Percentiles rank a stretch among this genome's conserved stretches.
These are phyloP conservation scores for Ceratobasidium theobromae DNA, from an alignment of 1,284 basidiomycete genomes.

Conservation along the genomic window DNA sequence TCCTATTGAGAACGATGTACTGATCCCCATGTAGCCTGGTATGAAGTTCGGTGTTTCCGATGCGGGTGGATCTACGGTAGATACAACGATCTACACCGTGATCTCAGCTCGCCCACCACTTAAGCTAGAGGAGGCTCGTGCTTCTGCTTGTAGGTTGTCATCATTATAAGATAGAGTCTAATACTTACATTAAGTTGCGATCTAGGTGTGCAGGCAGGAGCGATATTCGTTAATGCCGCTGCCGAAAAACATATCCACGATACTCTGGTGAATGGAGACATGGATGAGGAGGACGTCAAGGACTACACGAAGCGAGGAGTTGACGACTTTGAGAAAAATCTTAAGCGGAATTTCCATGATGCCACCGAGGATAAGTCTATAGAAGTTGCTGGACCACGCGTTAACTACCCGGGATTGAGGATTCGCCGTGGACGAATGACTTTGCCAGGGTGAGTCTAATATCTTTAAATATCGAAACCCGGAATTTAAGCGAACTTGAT, in stretches of 20 bases:
- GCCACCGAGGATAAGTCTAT: neutral
- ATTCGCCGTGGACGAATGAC: neutral
- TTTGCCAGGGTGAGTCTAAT: neutral
- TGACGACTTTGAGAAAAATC: neutral
- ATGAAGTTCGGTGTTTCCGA: constrained; percentile 30
- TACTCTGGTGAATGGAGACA: neutral
- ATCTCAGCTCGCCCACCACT: neutral
- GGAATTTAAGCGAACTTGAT: neutral
- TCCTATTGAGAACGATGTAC: neutral
- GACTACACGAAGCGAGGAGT: neutral
- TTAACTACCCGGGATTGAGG: neutral
- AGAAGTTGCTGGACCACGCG: neutral
- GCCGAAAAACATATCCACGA: neutral
- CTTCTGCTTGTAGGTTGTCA: constrained; percentile 15
- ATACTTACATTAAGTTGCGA: neutral
- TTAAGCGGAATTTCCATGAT: constrained; percentile 1
- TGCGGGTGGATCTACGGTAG: constrained; percentile 36
- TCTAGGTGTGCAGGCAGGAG: constrained; percentile 12
- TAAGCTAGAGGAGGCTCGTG: constrained; percentile 9
- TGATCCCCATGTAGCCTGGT: neutral
- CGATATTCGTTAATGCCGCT: constrained; percentile 5
- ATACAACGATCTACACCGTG: constrained; percentile 33
- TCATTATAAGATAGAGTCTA: neutral
- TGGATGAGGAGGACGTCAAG: neutral
- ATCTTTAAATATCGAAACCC: neutral